Evolutionary conservation across 805 yeast species (phyloP).

Genomic region (Lachancea mirantina): DNA sequence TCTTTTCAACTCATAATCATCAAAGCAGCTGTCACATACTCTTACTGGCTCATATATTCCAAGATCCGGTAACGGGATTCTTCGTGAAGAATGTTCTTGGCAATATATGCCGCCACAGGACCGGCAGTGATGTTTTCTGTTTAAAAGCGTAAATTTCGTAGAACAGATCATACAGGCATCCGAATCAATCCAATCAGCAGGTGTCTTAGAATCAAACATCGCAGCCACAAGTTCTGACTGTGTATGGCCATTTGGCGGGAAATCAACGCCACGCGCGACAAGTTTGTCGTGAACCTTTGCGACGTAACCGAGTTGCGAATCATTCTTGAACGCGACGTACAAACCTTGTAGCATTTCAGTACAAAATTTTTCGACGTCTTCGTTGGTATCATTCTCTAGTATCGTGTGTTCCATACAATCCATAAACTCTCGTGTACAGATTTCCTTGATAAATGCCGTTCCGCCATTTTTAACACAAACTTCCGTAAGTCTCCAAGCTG

Average conservation of each 20-base stretch:
- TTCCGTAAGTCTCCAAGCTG: slow-evolving; percentile 72
- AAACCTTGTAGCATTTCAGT: slow-evolving; percentile 67
- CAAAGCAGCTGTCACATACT: slow-evolving; percentile 86
- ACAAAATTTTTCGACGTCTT: slow-evolving; percentile 52
- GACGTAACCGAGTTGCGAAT: slow-evolving; percentile 59
- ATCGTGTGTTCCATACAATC: slow-evolving; percentile 57
- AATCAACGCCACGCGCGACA: slow-evolving; percentile 53
- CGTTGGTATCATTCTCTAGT: slow-evolving; percentile 35
- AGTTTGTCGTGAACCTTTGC: slow-evolving; percentile 54
- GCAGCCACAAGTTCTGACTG: slow-evolving; percentile 33
- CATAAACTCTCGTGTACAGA: slow-evolving; percentile 78
- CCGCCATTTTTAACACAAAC: slow-evolving; percentile 93
- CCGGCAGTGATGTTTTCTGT: slow-evolving; percentile 93
- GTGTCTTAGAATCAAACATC: slow-evolving; percentile 81
- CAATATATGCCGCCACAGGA: slow-evolving; percentile 95
- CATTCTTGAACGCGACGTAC: slow-evolving; percentile 65
- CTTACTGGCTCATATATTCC: slow-evolving; percentile 88
- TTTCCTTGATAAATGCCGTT: slow-evolving; percentile 67
- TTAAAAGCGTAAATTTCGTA: slow-evolving; percentile 65
- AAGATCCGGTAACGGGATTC: slow-evolving; percentile 63
- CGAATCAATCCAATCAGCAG: slow-evolving; percentile 97
- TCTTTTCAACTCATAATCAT: slow-evolving; percentile 43
- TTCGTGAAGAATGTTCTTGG: slow-evolving; percentile 74
- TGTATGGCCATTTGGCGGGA: slow-evolving; percentile 40
- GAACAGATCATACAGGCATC: slow-evolving; percentile 95